These are phyloP conservation scores for Gossypium mustelinum DNA, from an alignment of 345 rosid genomes.

Conservation along the genomic window DNA sequence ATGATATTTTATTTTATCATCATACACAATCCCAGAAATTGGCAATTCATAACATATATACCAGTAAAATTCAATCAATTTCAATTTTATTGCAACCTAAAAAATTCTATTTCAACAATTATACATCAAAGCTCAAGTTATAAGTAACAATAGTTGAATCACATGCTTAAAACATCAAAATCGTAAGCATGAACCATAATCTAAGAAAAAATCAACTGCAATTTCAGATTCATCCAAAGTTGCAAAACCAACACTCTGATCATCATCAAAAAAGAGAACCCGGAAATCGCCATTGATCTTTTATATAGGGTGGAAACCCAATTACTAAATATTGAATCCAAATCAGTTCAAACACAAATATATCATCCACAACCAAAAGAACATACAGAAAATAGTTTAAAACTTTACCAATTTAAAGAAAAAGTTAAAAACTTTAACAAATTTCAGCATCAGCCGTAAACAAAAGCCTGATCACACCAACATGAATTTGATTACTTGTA, in stretches of 20 bases:
- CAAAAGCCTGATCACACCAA: slow-evolving; percentile 10
- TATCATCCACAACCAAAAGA: neutral
- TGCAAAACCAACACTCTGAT: neutral
- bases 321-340: neutral
- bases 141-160: neutral
- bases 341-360: neutral
- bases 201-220: neutral
- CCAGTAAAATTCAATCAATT: neutral
- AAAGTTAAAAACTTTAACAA: neutral
- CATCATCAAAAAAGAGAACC: neutral
- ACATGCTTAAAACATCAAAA: neutral
- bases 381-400: neutral
- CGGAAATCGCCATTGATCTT: neutral
- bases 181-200: neutral
- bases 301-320: neutral
- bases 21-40: neutral
- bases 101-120: neutral
- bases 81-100: slow-evolving; percentile 8
- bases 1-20: slow-evolving; percentile 2
- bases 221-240: slow-evolving; percentile 5
- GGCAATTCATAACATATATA: slow-evolving; percentile 3
- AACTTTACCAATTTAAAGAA: neutral
- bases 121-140: neutral
- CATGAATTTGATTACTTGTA: neutral
- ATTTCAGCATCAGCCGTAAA: neutral